Percentiles rank a stretch among this genome's conserved stretches.
These are phyloP conservation scores for Piromyces sp. DNA, from an alignment of 192 early-diverging fungal genomes.

Conservation along the genomic window DNA sequence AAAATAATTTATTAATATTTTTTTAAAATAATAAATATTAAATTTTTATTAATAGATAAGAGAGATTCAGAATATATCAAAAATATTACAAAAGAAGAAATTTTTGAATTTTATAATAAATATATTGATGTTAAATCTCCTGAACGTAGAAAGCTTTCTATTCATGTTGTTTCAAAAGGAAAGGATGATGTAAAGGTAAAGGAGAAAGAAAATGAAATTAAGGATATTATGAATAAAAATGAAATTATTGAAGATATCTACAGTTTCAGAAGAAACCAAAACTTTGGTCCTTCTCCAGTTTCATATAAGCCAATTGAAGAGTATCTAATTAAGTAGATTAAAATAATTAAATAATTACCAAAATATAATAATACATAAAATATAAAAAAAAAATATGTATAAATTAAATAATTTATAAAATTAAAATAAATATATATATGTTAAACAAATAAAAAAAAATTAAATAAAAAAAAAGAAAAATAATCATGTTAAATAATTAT, in stretches of 20 bases:
- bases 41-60: constrained; percentile 9
- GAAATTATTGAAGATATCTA: background rate
- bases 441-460: too few relatives aligned
- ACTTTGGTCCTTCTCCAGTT: background rate
- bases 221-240: background rate
- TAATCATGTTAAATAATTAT: too few relatives aligned
- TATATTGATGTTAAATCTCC: constrained; percentile 34
- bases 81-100: constrained; percentile 16
- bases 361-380: too few relatives aligned
- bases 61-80: constrained; percentile 41
- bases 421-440: too few relatives aligned
- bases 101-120: constrained; percentile 38
- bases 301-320: background rate
- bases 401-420: too few relatives aligned
- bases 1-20: too few relatives aligned
- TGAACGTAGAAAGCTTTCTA: constrained; percentile 37
- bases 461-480: too few relatives aligned
- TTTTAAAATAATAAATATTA: too few relatives aligned
- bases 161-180: constrained; percentile 40
- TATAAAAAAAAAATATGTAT: too few relatives aligned
- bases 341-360: too few relatives aligned
- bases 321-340: background rate
- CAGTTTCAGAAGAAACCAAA: background rate
- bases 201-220: background rate
- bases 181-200: background rate